Base-by-base conservation (phyloP, 2,329 filamentous ascomycete genomes). In the Leptosphaerulina australis region DNA sequence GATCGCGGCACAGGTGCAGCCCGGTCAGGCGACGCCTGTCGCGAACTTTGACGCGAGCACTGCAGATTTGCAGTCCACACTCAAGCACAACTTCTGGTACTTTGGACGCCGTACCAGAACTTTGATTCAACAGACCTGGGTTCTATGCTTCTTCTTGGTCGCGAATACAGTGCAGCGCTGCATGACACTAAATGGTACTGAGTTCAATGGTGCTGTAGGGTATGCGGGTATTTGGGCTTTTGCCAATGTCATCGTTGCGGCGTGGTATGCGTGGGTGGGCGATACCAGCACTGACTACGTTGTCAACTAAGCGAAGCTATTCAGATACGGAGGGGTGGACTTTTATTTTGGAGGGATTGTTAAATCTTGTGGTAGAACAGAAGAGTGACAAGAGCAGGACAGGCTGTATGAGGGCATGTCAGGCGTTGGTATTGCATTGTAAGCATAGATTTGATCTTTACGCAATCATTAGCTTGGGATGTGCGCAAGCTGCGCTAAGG, bases 141-240 rank as follows among this genome's bases (percentile, higher is more conserved):
- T 79, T 6, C 67, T 85, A 33, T 76, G 76, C 0, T 58, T 64
- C 1, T 73, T 80, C 51, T 65, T 77, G 9, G 68, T 79, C 7
- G 62, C 74, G n/a, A 82, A 83, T 62, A 83, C 81, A 0, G 84
- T 87, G 50, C 74, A 91, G 30, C 83, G 88, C 65, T 83, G 85
- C 18, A 82, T 85, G 45, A 88, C 85, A 0, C 76, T 97, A 15
- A 78, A 83, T 34, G 88, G 90, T 4, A 84, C 90, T 9, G 88
- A 92, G 63, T 56, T 83, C 3, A 62, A 77, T 0, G 93, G 92
- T 9, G 90, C 91, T 1, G 75, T 79, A 3, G 83, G 81, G 0
- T 97, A 91, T 79, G 85, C 88, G 2, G 77, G 77, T 17, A 78
- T 93, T 26, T 97, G 91, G 91, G 83, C 83, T n/a, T 63, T 80